Evolutionary conservation across 805 yeast species (phyloP).

Genomic region (Lipomyces japonicus): DNA sequence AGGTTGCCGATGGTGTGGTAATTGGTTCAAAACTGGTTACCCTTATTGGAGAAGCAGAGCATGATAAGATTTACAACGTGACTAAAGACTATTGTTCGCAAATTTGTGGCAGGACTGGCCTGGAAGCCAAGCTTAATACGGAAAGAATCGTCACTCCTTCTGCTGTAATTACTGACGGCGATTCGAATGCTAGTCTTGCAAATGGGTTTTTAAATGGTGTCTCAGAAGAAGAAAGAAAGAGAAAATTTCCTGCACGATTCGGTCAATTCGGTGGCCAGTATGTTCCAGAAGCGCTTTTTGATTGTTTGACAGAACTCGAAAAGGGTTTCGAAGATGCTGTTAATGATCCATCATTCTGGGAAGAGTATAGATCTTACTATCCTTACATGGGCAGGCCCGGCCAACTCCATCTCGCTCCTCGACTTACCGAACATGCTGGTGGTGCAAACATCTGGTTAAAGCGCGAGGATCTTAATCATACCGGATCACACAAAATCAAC

Average conservation of each 20-base stretch:
- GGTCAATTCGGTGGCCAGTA: conserved; percentile 99
- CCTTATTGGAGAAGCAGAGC: conserved; percentile 59
- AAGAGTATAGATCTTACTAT: conserved; percentile 77
- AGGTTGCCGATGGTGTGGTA: conserved; percentile 89
- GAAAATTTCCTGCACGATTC: conserved; percentile 56
- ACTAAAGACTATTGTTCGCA: conserved; percentile 56
- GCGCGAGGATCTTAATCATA: conserved; percentile 75
- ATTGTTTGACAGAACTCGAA: conserved; percentile 87
- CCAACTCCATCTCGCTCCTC: conserved; percentile 81
- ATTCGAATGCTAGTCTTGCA: conserved; percentile 36
- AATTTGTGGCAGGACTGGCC: conserved; percentile 16
- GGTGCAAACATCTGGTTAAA: conserved; percentile 97
- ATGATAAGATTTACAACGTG: conserved; percentile 55
- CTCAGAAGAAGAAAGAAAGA: conserved; percentile 8
- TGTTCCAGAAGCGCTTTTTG: conserved; percentile 93
- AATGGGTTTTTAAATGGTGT: conserved; percentile 19
- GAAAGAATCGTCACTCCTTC: conserved; percentile 31
- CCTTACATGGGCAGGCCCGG: conserved; percentile 97
- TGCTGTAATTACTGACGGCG: conserved; percentile 36
- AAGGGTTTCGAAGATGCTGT: conserved; percentile 80
- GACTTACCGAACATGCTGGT: conserved; percentile 84
- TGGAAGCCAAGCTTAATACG: conserved; percentile 8
- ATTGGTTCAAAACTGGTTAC: conserved; percentile 85
- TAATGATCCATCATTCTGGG: conserved; percentile 91
- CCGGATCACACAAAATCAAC: conserved; percentile 49